Evolutionary conservation across 2,329 filamentous ascomycete genomes (phyloP).

Genomic region (Clarireedia paspali): DNA sequence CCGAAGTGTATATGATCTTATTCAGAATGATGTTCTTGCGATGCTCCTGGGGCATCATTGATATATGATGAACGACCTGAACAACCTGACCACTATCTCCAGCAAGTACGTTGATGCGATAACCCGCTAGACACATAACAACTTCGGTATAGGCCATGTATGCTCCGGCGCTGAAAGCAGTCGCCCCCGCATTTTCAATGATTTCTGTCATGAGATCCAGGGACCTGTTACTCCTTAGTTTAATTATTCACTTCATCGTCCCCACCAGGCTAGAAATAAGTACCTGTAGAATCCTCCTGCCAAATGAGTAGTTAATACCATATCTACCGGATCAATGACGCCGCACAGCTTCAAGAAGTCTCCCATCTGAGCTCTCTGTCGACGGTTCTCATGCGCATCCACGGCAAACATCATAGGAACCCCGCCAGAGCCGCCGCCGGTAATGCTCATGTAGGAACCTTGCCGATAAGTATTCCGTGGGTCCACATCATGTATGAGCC

Average conservation of each 20-base stretch:
- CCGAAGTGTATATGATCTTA: conserved; percentile 1
- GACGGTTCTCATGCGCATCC: background rate
- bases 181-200: background rate
- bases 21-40: background rate
- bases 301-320: background rate
- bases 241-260: background rate
- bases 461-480: background rate
- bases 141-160: background rate
- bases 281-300: conserved; percentile 1
- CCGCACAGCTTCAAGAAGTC: background rate
- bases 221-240: background rate
- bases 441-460: background rate
- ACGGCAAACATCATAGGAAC: conserved; percentile 2
- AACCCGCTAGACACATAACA: background rate
- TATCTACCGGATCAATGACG: background rate
- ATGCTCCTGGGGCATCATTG: background rate
- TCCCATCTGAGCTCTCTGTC: conserved; percentile 1
- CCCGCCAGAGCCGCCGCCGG: background rate
- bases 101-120: background rate
- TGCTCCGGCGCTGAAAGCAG: background rate
- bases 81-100: background rate
- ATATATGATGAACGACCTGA: background rate
- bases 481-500: background rate
- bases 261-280: background rate
- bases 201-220: background rate